phyloP scores from a whole-genome alignment of 768 basidiomycete species.

The Wakefieldia striispora region DNA sequence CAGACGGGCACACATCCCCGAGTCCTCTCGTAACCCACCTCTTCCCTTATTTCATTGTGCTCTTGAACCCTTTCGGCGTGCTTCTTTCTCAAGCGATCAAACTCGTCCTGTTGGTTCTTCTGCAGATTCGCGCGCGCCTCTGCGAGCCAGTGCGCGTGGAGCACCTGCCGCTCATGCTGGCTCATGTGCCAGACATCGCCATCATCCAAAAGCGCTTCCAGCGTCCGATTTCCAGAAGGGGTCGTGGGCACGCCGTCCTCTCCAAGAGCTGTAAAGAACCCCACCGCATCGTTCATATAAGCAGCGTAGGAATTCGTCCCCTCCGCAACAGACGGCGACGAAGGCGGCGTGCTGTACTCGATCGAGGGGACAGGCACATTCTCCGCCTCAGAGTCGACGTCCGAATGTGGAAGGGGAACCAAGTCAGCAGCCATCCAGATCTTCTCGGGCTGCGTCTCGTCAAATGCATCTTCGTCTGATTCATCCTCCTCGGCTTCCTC shows the following conservation, averaged over 20 bases:
- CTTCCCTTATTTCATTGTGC: constrained; percentile 45
- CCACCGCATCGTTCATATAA: constrained; percentile 24
- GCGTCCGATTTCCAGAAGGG: constrained; percentile 36
- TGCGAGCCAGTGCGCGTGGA: constrained; percentile 49
- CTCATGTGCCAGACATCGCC: constrained; percentile 57
- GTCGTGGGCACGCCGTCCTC: constrained; percentile 35
- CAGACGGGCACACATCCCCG: neutral
- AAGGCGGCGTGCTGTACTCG: neutral
- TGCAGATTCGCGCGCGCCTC: constrained; percentile 36
- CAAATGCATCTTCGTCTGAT: constrained; percentile 2
- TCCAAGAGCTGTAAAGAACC: constrained; percentile 41
- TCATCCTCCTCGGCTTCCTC: constrained; percentile 5
- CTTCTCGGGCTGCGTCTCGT: constrained; percentile 25
- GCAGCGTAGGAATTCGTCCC: neutral
- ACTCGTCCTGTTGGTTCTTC: constrained; percentile 37
- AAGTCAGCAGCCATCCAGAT: constrained; percentile 25
- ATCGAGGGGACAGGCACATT: neutral
- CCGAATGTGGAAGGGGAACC: neutral
- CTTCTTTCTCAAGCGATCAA: constrained; percentile 38
- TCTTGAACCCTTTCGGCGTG: constrained; percentile 39
- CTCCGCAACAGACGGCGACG: neutral
- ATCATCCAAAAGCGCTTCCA: constrained; percentile 36
- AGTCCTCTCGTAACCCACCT: constrained; percentile 41
- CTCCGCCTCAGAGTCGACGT: neutral
- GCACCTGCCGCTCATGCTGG: constrained; percentile 40